A percentile compares a stretch with the other conserved stretches of the same genome.
phyloP scores from a whole-genome alignment of 2,329 filamentous ascomycete species.

The Beauveria varroae region DNA sequence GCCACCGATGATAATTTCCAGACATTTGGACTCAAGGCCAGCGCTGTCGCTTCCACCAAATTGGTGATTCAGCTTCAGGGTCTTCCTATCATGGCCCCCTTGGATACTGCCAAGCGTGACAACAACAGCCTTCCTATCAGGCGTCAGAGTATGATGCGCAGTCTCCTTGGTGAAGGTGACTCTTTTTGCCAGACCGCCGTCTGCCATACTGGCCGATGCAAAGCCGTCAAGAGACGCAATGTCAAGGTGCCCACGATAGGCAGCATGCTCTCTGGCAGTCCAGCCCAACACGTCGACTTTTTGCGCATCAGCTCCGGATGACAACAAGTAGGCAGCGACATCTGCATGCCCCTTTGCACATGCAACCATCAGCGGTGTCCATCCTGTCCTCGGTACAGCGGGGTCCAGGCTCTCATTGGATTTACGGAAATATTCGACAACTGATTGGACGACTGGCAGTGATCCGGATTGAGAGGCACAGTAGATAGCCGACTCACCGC shows the following conservation, averaged over 20 bases:
- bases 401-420: constrained; percentile 13
- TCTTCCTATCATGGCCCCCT: constrained; percentile 9
- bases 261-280: constrained; percentile 27
- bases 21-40: neutral
- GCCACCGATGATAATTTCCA: constrained; percentile 12
- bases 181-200: neutral
- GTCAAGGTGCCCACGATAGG: constrained; percentile 24
- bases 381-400: constrained; percentile 18
- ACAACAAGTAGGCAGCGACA: constrained; percentile 20
- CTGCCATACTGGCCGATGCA: neutral
- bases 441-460: neutral
- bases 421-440: constrained; percentile 14
- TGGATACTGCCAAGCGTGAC: constrained; percentile 13
- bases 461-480: constrained; percentile 18
- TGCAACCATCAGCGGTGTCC: constrained; percentile 27
- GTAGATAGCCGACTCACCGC: constrained; percentile 18
- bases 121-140: constrained; percentile 8
- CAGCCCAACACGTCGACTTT: constrained; percentile 19
- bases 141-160: neutral
- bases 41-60: too few relatives aligned
- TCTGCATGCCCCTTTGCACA: constrained; percentile 20
- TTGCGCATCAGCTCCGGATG: constrained; percentile 16
- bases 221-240: constrained; percentile 16
- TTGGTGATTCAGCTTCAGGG: neutral
- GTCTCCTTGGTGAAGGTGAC: neutral